Evolutionary conservation across 805 yeast genomes (phyloP), one percentile per base, ranked within the genome.

Genomic region (Candida oleophila): DNA sequence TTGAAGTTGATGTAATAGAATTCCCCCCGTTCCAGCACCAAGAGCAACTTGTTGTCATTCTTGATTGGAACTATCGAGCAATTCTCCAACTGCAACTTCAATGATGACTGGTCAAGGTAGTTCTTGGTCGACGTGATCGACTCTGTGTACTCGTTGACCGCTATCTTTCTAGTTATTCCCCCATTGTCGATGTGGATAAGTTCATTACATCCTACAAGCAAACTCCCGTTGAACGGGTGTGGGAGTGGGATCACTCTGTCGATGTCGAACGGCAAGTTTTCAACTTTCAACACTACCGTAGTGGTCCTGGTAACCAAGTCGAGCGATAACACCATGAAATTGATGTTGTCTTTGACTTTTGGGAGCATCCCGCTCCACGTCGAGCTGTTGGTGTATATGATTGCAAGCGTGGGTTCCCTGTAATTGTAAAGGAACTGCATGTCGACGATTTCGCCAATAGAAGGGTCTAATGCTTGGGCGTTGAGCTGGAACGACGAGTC

Each of bases 311-410:
- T 73, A 18, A 65, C 68, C 14, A 85, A 56, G 54, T 90, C 92
- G 18, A 91, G 66, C 0, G 96, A 82, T 41, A 89, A 60, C 0
- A 87, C 88, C 22, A 80, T 68, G 49, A 82, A 78, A 38, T 74
- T 72, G 25, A 81, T 70, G 15, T 81, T 85, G 56, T 89, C 96
- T 56, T 81, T 84, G 4, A 66, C 69, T 42, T 75, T 66, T 2
- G 84, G 75, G 30, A 85, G 65, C 44, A 79, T 75, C 0, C 96
- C 96, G 0, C 95, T 83, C 96, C 97, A 89, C 0, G 90, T 81
- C 16, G 77, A 72, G 15, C 66, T 53, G 40, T 58, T 68, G 28
- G 81, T 80, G 44, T 82, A 77, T 22, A 89, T 60, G 3, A 89
- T 73, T 0, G 86, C 92, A 18, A 89, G 54, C 0, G 97, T 91